A percentile compares a stretch with the other conserved stretches of the same genome.
Conservation (phyloP, 2,329 filamentous ascomycete genomes). For the Fusarium temperatum region DNA sequence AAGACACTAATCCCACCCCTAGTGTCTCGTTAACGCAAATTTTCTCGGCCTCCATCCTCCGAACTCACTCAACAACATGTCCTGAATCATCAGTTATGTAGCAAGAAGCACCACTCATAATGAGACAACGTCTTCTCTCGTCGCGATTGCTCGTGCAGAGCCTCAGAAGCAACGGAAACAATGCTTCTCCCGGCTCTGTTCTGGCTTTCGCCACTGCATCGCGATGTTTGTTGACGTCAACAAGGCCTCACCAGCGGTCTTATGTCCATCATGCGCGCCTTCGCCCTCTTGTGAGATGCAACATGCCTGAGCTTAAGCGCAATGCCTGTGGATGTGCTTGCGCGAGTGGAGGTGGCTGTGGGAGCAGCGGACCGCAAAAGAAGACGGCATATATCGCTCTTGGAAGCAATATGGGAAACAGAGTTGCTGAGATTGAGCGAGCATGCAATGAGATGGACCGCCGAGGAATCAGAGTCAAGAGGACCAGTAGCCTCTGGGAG, state of each 20-base stretch:
- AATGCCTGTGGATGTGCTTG: constrained; percentile 50
- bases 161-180: constrained; percentile 1
- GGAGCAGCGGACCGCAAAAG: constrained; percentile 42
- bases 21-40: constrained; percentile 36
- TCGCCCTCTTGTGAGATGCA: constrained; percentile 11
- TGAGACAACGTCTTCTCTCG: constrained; percentile 31
- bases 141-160: constrained; percentile 10
- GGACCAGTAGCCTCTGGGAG: constrained; percentile 91
- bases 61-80: constrained; percentile 14
- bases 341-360: constrained; percentile 43
- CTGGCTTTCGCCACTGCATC: constrained; percentile 16
- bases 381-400: constrained; percentile 81
- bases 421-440: constrained; percentile 83
- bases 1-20: constrained; percentile 23
- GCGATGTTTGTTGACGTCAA: constrained; percentile 23
- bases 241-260: constrained; percentile 8
- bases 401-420: constrained; percentile 91
- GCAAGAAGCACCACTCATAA: constrained; percentile 16
- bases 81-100: constrained; percentile 28
- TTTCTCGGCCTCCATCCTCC: constrained; percentile 27
- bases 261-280: constrained; percentile 24
- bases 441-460: constrained; percentile 82
- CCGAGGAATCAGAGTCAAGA: constrained; percentile 75
- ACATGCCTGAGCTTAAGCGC: constrained; percentile 27
- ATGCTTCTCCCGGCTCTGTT: constrained; percentile 12